Conservation (phyloP, 176 grass and related monocot species). For the Musa beccarii region DNA sequence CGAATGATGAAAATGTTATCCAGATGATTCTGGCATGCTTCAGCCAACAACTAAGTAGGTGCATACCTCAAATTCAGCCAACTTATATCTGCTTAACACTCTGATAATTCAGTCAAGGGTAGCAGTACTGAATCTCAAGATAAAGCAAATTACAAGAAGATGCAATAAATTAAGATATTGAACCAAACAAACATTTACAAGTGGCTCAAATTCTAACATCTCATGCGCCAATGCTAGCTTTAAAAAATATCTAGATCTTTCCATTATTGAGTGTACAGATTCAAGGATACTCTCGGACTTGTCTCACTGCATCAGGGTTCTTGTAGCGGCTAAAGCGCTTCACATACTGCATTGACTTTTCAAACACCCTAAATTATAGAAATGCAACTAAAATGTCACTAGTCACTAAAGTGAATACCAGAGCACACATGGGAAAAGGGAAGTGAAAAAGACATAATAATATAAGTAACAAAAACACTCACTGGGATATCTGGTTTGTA, state of each 20-base stretch:
- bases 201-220: not conserved
- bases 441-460: not conserved
- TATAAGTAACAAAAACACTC: not conserved
- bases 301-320: conserved; percentile 86
- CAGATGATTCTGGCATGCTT: not conserved
- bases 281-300: conserved; percentile 81
- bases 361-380: conserved; percentile 51
- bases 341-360: conserved; percentile 91
- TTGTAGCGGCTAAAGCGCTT: conserved; percentile 97
- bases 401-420: not conserved
- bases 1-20: not conserved
- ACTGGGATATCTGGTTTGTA: conserved; percentile 51
- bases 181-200: not conserved
- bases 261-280: not conserved
- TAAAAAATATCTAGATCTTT: not conserved
- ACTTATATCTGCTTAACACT: conserved; percentile 45
- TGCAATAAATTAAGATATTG: not conserved
- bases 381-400: not conserved
- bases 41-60: not conserved
- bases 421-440: not conserved
- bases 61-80: conserved; percentile 52
- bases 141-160: conserved; percentile 8
- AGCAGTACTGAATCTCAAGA: not conserved
- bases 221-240: no score
- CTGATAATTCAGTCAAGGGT: conserved; percentile 35